phyloP scores from a whole-genome alignment of 768 basidiomycete genomes.

The Rhodotorula sphaerocarpa region DNA sequence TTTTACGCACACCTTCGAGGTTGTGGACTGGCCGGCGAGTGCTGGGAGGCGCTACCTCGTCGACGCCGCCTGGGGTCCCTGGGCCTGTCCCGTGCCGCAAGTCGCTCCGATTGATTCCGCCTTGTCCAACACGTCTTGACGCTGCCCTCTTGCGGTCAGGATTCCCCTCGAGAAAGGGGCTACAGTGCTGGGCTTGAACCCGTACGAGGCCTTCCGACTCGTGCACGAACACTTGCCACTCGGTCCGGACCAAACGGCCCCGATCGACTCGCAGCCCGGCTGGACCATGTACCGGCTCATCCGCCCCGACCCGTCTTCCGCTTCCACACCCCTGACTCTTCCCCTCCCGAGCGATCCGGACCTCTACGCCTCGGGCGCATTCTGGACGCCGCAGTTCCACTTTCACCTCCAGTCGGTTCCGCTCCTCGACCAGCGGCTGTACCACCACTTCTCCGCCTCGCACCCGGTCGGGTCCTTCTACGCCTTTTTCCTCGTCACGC shows the following conservation, averaged over 20 bases:
- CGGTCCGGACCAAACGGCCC: neutral
- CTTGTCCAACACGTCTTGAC: no score
- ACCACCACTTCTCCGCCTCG: conserved; percentile 26
- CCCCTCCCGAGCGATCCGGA: neutral
- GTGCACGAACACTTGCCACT: conserved; percentile 11
- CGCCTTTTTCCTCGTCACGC: conserved; percentile 26
- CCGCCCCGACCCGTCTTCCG: neutral
- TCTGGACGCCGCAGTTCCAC: conserved; percentile 26
- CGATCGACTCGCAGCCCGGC: conserved; percentile 24
- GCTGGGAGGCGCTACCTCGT: conserved; percentile 17
- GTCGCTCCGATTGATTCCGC: neutral
- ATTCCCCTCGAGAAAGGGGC: conserved; percentile 16
- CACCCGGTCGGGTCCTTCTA: conserved; percentile 18
- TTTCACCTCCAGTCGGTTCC: conserved; percentile 24
- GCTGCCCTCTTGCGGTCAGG: no score
- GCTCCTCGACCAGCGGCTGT: conserved; percentile 22
- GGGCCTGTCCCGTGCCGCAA: conserved; percentile 5
- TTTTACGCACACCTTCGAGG: conserved; percentile 18
- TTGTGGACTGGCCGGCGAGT: conserved; percentile 24
- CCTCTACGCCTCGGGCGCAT: neutral
- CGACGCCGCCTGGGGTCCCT: conserved; percentile 24
- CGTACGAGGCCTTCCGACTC: conserved; percentile 24
- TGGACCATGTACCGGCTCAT: conserved; percentile 33
- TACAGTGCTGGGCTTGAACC: conserved; percentile 10
- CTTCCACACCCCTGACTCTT: conserved; percentile 1